Conservation (phyloP, 148 eudicot genomes). For the Bassia scoparia region DNA sequence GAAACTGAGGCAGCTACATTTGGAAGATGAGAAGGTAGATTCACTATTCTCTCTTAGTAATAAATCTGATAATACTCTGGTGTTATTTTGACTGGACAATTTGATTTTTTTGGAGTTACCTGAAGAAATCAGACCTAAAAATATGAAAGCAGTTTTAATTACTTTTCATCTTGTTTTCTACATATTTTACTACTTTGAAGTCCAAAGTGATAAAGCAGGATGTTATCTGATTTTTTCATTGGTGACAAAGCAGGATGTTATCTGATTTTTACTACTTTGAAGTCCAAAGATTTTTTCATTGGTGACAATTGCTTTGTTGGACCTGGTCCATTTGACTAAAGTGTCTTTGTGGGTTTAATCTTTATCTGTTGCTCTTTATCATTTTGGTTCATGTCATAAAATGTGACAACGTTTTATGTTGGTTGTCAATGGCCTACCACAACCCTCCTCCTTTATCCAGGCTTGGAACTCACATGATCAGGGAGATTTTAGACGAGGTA, state of each 20-base stretch:
- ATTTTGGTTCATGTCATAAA: too few species aligned
- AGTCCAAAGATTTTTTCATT: background rate
- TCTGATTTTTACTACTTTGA: background rate
- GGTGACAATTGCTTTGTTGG: background rate
- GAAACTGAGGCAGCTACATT: constrained; percentile 68
- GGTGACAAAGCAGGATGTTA: background rate
- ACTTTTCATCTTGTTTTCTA: background rate
- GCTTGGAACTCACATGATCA: too few species aligned
- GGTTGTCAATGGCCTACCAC: too few species aligned
- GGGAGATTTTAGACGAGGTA: too few species aligned
- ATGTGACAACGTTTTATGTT: too few species aligned
- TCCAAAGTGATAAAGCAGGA: background rate
- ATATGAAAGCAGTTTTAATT: background rate
- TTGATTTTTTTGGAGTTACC: background rate
- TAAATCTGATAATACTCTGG: background rate
- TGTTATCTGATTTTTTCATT: background rate
- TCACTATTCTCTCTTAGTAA: background rate
- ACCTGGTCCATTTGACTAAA: background rate
- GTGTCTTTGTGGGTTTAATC: background rate
- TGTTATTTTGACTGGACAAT: background rate
- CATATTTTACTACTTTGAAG: background rate
- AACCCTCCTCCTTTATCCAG: too few species aligned
- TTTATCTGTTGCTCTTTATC: background rate
- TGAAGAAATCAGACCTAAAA: background rate
- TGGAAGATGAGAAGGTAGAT: constrained; percentile 80